These are phyloP conservation scores for Ascochyta lentis DNA, from an alignment of 2,329 filamentous ascomycete species.

Conservation along the genomic window DNA sequence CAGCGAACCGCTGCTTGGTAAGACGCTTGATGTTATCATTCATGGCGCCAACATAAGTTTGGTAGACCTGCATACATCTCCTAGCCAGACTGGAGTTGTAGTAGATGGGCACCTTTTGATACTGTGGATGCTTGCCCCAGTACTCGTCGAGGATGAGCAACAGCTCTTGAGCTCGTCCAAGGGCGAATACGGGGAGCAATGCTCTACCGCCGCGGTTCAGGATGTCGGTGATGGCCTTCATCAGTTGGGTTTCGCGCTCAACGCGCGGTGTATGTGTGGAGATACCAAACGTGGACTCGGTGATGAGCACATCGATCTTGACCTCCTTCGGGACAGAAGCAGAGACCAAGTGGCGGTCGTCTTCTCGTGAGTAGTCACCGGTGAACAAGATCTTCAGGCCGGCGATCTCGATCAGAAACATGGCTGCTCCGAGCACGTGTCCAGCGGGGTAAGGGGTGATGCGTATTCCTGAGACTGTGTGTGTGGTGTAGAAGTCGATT, in stretches of 20 bases:
- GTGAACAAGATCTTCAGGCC: constrained; percentile 97
- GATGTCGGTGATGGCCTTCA: constrained; percentile 93
- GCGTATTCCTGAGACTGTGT: constrained; percentile 93
- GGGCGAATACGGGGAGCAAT: constrained; percentile 92
- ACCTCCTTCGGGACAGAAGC: constrained; percentile 87
- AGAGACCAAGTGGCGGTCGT: constrained; percentile 93
- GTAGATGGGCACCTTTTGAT: constrained; percentile 92
- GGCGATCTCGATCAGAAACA: constrained; percentile 98
- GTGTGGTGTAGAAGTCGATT: constrained; percentile 97
- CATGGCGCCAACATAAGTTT: constrained; percentile 98
- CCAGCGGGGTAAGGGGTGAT: constrained; percentile 97
- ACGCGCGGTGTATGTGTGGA: constrained; percentile 89
- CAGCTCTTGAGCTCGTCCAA: constrained; percentile 92
- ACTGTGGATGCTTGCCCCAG: constrained; percentile 88
- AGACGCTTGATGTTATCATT: constrained; percentile 98
- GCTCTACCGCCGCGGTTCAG: constrained; percentile 91
- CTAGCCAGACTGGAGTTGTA: constrained; percentile 94
- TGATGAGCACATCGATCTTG: constrained; percentile 95
- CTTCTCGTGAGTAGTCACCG: constrained; percentile 94
- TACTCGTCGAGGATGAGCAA: constrained; percentile 96
- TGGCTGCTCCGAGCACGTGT: constrained; percentile 96
- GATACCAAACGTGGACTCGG: constrained; percentile 96
- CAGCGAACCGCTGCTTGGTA: constrained; percentile 91
- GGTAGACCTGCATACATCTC: constrained; percentile 98
- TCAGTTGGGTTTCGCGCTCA: constrained; percentile 89